Percentiles rank a stretch among this genome's conserved stretches.
These are phyloP conservation scores for Solanum lignicaule DNA, from an alignment of 257 asterid species.

Conservation along the genomic window DNA sequence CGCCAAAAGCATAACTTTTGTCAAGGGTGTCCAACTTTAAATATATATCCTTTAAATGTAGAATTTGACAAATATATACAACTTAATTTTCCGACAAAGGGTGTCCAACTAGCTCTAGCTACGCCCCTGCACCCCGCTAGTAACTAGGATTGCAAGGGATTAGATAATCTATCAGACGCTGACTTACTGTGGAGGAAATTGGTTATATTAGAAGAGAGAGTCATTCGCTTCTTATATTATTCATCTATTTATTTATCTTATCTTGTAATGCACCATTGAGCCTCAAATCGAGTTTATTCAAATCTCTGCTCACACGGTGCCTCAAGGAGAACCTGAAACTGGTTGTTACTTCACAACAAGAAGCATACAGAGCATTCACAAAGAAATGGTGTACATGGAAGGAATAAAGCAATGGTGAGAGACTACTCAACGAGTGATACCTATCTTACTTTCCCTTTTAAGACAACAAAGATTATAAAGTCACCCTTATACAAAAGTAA, in stretches of 20 bases:
- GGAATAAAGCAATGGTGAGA: not conserved
- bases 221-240: not conserved
- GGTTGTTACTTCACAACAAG: not conserved
- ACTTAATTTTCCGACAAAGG: too few relatives aligned
- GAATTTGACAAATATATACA: too few relatives aligned
- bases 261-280: not conserved
- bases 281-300: not conserved
- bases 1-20: too few relatives aligned
- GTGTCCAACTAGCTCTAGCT: too few relatives aligned
- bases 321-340: not conserved
- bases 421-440: not conserved
- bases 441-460: not conserved
- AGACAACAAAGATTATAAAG: not conserved
- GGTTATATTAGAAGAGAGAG: not conserved
- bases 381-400: not conserved
- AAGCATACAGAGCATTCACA: not conserved
- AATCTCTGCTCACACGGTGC: not conserved
- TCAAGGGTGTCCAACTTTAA: too few relatives aligned
- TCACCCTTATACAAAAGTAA: not conserved
- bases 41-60: too few relatives aligned
- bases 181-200: not conserved
- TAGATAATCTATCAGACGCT: not conserved
- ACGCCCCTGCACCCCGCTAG: not conserved
- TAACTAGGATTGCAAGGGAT: not conserved
- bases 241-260: not conserved